A percentile compares a stretch with the other conserved stretches of the same genome.
These are phyloP conservation scores for Acidomyces sp. DNA, from an alignment of 495 filamentous ascomycete genomes.

Conservation along the genomic window DNA sequence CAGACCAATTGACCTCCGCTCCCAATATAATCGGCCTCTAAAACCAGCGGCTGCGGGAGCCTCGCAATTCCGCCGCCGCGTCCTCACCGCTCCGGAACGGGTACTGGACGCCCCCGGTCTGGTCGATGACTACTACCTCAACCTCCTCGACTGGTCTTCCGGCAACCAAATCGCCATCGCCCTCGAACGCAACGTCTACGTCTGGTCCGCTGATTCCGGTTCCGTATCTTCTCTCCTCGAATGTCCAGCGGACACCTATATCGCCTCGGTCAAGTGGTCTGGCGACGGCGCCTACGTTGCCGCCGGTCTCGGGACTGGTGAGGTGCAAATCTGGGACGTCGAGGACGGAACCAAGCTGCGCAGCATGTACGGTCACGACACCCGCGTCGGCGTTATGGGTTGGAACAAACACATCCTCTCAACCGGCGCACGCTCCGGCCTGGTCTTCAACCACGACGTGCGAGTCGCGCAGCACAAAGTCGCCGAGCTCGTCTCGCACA, in stretches of 20 bases:
- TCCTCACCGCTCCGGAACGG: constrained; percentile 88
- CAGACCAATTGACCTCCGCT: constrained; percentile 90
- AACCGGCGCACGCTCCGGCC: constrained; percentile 81
- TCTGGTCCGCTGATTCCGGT: constrained; percentile 96
- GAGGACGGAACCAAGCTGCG: constrained; percentile 88
- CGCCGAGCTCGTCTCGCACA: constrained; percentile 90
- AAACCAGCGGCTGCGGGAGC: constrained; percentile 58
- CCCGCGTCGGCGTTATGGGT: constrained; percentile 92
- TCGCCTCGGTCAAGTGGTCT: constrained; percentile 98
- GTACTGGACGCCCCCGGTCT: constrained; percentile 95
- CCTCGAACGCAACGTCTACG: constrained; percentile 89
- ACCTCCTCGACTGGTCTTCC: constrained; percentile 94
- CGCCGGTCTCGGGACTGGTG: constrained; percentile 85
- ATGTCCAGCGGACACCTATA: constrained; percentile 76
- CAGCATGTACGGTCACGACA: constrained; percentile 95
- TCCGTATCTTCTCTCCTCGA: constrained; percentile 77
- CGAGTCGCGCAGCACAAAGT: constrained; percentile 95
- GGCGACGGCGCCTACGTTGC: constrained; percentile 92
- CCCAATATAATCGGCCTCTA: constrained; percentile 94
- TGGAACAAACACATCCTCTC: constrained; percentile 98
- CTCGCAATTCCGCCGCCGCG: constrained; percentile 76
- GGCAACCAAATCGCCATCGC: constrained; percentile 97
- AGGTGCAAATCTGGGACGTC: constrained; percentile 99
- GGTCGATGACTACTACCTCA: constrained; percentile 97
- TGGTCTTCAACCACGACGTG: constrained; percentile 99